Evolutionary conservation across 2,329 filamentous ascomycete species (phyloP).

Genomic region (Fusarium sacchari): DNA sequence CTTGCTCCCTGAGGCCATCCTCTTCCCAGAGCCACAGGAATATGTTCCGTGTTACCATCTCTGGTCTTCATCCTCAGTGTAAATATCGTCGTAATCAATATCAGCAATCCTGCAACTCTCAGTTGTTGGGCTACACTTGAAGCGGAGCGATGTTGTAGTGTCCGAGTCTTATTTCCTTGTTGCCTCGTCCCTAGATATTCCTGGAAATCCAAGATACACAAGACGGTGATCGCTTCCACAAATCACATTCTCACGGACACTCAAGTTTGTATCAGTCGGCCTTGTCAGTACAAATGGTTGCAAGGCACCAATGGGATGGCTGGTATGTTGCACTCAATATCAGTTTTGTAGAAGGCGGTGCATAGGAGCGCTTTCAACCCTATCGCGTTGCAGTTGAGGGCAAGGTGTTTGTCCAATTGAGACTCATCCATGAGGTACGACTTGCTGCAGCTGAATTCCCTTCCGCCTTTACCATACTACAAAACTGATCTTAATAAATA

Average conservation of each 20-base stretch:
- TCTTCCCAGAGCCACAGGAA: neutral
- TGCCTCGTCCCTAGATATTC: neutral
- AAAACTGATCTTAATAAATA: too few relatives aligned
- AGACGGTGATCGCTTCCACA: neutral
- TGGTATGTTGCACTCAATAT: neutral
- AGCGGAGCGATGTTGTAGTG: neutral
- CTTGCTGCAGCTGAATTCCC: neutral
- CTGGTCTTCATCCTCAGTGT: neutral
- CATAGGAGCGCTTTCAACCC: neutral
- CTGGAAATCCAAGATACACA: neutral
- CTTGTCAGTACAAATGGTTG: neutral
- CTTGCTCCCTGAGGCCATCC: neutral
- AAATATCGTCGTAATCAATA: neutral
- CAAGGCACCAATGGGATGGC: neutral
- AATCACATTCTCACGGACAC: neutral
- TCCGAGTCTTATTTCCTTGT: neutral
- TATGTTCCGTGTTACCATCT: neutral
- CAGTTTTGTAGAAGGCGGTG: neutral
- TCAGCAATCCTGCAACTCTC: neutral
- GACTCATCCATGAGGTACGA: neutral
- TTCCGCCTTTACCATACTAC: neutral
- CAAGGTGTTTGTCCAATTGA: neutral
- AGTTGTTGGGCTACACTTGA: neutral
- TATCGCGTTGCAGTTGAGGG: neutral
- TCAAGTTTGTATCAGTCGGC: neutral